phyloP scores from a whole-genome alignment of 164 flowering plant genomes.

The Brasenia schreberi region DNA sequence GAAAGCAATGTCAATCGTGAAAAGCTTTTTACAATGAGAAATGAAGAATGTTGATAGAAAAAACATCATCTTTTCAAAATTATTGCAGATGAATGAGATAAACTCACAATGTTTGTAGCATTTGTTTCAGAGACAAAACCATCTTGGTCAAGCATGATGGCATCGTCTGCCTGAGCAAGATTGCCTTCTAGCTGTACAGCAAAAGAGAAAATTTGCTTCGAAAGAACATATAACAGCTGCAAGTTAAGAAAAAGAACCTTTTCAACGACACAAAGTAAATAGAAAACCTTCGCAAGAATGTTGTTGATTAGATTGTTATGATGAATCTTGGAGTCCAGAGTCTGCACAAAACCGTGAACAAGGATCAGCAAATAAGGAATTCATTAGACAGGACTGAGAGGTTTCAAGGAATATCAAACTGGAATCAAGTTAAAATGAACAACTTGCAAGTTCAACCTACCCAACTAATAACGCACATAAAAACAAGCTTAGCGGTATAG shows the following conservation, averaged over 20 bases:
- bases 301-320: constrained; percentile 92
- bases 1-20: neutral
- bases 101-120: constrained; percentile 86
- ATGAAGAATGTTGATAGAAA: too few species aligned
- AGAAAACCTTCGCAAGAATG: constrained; percentile 74
- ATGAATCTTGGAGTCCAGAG: constrained; percentile 97
- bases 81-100: neutral
- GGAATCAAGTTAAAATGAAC: too few species aligned
- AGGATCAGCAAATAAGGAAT: too few species aligned
- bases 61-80: neutral
- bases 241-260: too few species aligned
- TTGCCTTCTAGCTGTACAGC: constrained; percentile 78
- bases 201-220: neutral
- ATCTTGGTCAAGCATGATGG: constrained; percentile 95
- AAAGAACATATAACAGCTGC: neutral
- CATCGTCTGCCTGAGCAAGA: constrained; percentile 78
- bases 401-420: too few species aligned
- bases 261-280: neutral
- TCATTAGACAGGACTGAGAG: too few species aligned
- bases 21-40: neutral
- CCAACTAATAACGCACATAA: too few species aligned
- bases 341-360: constrained; percentile 27
- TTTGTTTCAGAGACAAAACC: constrained; percentile 99
- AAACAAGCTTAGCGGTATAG: too few species aligned
- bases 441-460: too few species aligned